phyloP scores from a whole-genome alignment of 2,329 filamentous ascomycete species.

The Gliomastix tumulicola region DNA sequence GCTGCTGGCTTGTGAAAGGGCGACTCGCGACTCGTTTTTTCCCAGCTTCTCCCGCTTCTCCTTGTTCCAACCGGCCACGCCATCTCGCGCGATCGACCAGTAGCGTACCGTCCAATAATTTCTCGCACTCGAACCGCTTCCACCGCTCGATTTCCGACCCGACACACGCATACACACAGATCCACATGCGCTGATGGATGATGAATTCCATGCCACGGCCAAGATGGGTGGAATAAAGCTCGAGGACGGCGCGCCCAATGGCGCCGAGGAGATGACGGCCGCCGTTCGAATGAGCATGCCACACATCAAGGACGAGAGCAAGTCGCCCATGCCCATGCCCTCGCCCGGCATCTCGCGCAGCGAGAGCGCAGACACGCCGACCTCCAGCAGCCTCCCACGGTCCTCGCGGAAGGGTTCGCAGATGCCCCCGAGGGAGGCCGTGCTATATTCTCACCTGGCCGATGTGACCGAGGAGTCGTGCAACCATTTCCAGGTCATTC shows the following conservation, averaged over 20 bases:
- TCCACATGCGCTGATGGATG: slow-evolving; percentile 24
- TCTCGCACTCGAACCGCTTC: too few relatives aligned
- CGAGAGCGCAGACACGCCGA: slow-evolving; percentile 40
- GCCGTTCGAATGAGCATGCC: slow-evolving; percentile 21
- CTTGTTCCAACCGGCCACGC: too few relatives aligned
- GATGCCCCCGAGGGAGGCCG: slow-evolving; percentile 40
- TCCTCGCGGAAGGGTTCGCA: slow-evolving; percentile 66
- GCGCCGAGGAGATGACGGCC: slow-evolving; percentile 30
- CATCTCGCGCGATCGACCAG: too few relatives aligned
- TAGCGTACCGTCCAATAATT: too few relatives aligned
- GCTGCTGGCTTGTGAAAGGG: too few relatives aligned
- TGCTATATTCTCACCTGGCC: slow-evolving; percentile 66
- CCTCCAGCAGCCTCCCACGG: slow-evolving; percentile 56
- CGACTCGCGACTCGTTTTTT: too few relatives aligned
- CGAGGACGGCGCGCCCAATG: slow-evolving; percentile 30
- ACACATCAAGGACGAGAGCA: slow-evolving; percentile 24
- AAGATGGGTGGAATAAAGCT: slow-evolving; percentile 37
- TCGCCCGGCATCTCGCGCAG: slow-evolving; percentile 37
- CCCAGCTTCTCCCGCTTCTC: too few relatives aligned
- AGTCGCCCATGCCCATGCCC: slow-evolving; percentile 28
- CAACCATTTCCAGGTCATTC: slow-evolving; percentile 71
- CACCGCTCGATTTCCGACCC: too few relatives aligned
- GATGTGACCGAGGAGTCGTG: slow-evolving; percentile 74
- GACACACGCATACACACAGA: background rate
- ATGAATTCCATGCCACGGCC: slow-evolving; percentile 29